Evolutionary conservation across 2,329 filamentous ascomycete species (phyloP), one percentile per base, ranked within the genome.

Genomic region (Dactylellina cionopaga): DNA sequence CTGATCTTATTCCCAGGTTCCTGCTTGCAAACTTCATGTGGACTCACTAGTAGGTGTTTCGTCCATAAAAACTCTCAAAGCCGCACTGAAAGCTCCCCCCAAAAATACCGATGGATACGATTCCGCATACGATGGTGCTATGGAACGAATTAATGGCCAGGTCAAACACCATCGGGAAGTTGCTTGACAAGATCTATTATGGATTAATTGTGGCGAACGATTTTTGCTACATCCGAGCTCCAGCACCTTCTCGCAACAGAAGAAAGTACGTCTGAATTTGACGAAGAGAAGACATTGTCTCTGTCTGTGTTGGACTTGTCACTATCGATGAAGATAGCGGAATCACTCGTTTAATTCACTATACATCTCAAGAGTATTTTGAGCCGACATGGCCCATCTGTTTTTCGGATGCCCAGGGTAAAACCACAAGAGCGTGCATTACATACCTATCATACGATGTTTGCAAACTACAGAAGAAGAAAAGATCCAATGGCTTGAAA

Each of bases 21-120:
- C 78, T 83, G 3, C 77, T 82, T 10, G 81, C 80, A 75, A 80
- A 27, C 78, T 83, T 6, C 75, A 82, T 74, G 58, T 81, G 3
- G 76, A 79, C 17, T 39, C 35, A 4, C 35, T 39, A 15, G 11
- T 39, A 5, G 35, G 35, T 4, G 5, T 39, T 4, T 15, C 35
- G 17, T 39, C 35, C 5, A 39, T 13, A 39, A 39, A 39, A 15
- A 15, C 35, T 5, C 35, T 39, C 5, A 27, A 17, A 29, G 7
- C 13, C 6, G n/a, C 31, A 7, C 35, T 25, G 19, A 7, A 56
- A 6, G 29, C 7, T 24, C 17, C 7, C 13, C 44, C 11, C 10
- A 13, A 7, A 13, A n/a, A 19, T 17, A n/a, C n/a, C n/a, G 25
- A 47, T 2, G 51, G 13, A n/a, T 66, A 56, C 15, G 31, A 51